Conservation (phyloP, 495 filamentous ascomycete genomes). For the Hypoxylon lienhwacheense region DNA sequence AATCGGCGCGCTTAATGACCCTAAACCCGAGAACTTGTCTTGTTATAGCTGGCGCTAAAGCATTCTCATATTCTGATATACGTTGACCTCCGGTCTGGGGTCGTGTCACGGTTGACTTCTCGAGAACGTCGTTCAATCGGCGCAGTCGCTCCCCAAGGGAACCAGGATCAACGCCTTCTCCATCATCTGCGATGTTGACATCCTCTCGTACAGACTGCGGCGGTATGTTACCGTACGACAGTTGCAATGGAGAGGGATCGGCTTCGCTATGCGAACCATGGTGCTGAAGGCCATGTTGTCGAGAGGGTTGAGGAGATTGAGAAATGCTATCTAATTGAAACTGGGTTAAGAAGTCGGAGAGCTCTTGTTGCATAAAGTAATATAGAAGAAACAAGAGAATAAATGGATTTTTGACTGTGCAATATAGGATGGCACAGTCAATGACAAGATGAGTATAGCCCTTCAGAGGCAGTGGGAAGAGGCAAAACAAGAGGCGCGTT, state of each 20-base stretch:
- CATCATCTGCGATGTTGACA: slow-evolving; percentile 13
- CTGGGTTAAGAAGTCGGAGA: slow-evolving; percentile 62
- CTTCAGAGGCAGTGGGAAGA: too few species aligned
- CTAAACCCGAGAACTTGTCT: slow-evolving; percentile 60
- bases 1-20: slow-evolving; percentile 58
- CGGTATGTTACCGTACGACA: slow-evolving; percentile 35
- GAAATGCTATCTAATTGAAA: slow-evolving; percentile 49
- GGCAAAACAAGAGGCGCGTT: slow-evolving; percentile 3
- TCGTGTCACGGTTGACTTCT: slow-evolving; percentile 27
- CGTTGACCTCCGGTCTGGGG: slow-evolving; percentile 55
- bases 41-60: slow-evolving; percentile 47
- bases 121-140: slow-evolving; percentile 44
- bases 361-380: slow-evolving; percentile 90
- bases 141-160: slow-evolving; percentile 44
- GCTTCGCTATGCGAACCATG: slow-evolving; percentile 46
- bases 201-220: slow-evolving; percentile 32
- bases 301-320: slow-evolving; percentile 46
- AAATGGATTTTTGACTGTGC: slow-evolving; percentile 67
- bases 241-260: slow-evolving; percentile 37
- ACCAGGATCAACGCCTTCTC: slow-evolving; percentile 38
- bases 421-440: slow-evolving; percentile 45
- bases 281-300: slow-evolving; percentile 77
- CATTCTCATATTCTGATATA: slow-evolving; percentile 74
- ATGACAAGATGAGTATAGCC: neutral
- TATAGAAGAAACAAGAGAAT: slow-evolving; percentile 43